Conservation (phyloP, 176 grass and related monocot genomes). For the Hordeum marinum region DNA sequence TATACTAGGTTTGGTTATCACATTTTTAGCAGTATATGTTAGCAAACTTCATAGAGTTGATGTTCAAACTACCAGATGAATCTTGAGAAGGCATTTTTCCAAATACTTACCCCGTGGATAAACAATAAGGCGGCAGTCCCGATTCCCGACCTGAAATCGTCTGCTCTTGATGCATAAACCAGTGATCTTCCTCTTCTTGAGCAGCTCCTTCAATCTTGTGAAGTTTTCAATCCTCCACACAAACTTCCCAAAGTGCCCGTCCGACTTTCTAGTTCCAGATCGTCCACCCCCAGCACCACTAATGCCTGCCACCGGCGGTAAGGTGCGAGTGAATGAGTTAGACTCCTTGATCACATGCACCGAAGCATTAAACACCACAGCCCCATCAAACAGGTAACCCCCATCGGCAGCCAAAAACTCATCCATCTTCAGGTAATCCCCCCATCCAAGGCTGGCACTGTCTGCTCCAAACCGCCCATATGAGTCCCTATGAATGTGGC, state of each 20-base stretch:
- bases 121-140: slow-evolving; percentile 95
- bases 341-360: slow-evolving; percentile 95
- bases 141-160: slow-evolving; percentile 84
- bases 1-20: background rate
- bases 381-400: slow-evolving; percentile 67
- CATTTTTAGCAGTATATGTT: slow-evolving; percentile 23
- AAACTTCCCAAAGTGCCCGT: slow-evolving; percentile 89
- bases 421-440: slow-evolving; percentile 85
- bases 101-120: slow-evolving; percentile 88
- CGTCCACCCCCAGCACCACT: slow-evolving; percentile 36
- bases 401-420: slow-evolving; percentile 64
- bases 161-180: slow-evolving; percentile 95
- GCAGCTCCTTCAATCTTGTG: slow-evolving; percentile 87
- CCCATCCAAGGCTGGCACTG: slow-evolving; percentile 87
- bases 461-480: slow-evolving; percentile 83
- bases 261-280: slow-evolving; percentile 54
- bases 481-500: slow-evolving; percentile 72
- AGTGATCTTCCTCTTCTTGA: slow-evolving; percentile 87
- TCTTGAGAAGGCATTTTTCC: background rate
- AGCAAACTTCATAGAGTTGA: background rate
- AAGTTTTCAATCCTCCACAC: slow-evolving; percentile 93
- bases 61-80: slow-evolving; percentile 20
- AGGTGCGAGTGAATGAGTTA: slow-evolving; percentile 61
- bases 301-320: slow-evolving; percentile 44
- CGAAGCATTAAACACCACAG: slow-evolving; percentile 67